These are phyloP conservation scores for Scolecobasidium constrictum DNA, from an alignment of 2,329 filamentous ascomycete genomes.

Conservation along the genomic window DNA sequence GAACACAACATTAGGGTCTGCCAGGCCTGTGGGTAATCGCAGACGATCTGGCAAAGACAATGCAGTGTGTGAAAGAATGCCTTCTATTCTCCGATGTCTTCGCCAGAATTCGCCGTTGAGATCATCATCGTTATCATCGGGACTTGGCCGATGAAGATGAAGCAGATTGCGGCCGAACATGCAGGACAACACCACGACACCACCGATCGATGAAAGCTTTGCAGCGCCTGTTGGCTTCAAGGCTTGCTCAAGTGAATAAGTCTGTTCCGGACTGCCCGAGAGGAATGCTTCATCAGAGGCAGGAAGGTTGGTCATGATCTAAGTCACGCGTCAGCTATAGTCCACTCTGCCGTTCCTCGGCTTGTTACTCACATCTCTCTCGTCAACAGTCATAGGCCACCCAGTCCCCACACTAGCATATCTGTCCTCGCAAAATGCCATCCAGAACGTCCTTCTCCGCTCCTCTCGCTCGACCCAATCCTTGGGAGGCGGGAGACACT, in stretches of 20 bases:
- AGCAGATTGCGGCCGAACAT: constrained; percentile 85
- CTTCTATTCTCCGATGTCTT: constrained; percentile 79
- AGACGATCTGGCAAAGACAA: constrained; percentile 72
- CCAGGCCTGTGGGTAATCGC: constrained; percentile 65
- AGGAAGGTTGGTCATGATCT: constrained; percentile 76
- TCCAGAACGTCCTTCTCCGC: constrained; percentile 85
- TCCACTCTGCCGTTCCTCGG: too few relatives aligned
- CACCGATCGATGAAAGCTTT: constrained; percentile 53
- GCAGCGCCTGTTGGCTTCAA: constrained; percentile 61
- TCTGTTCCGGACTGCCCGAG: constrained; percentile 63
- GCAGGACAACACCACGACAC: constrained; percentile 74
- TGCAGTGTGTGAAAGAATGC: constrained; percentile 77
- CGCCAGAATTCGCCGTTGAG: constrained; percentile 94
- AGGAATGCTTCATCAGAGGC: constrained; percentile 76
- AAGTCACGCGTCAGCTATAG: constrained; percentile 3
- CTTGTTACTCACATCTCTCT: constrained; percentile 54
- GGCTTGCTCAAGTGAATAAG: constrained; percentile 57
- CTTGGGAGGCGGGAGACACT: constrained; percentile 72
- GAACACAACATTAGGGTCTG: constrained; percentile 78
- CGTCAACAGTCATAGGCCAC: constrained; percentile 92
- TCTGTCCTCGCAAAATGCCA: constrained; percentile 80
- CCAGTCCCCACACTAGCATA: constrained; percentile 95
- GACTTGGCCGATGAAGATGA: constrained; percentile 78
- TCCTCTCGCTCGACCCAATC: constrained; percentile 96
- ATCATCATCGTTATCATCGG: constrained; percentile 73